Evolutionary conservation across 129 eudicot species (phyloP).

Genomic region (Calendula officinalis): DNA sequence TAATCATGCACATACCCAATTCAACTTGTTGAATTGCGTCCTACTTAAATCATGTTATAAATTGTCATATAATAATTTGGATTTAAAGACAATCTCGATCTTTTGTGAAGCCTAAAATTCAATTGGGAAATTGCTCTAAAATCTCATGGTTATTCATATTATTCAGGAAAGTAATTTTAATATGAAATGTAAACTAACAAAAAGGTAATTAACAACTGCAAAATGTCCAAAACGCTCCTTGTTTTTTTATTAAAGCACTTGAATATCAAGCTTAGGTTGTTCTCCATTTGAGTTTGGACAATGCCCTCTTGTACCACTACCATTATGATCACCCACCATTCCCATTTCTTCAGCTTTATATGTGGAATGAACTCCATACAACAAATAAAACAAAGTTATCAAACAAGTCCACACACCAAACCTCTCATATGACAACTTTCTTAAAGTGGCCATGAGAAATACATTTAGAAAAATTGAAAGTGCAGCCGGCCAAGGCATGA

Average conservation of each 20-base stretch:
- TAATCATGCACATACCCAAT: too few relatives aligned
- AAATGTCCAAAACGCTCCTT: neutral
- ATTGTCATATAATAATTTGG: too few relatives aligned
- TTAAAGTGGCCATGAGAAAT: constrained; percentile 64
- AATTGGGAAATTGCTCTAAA: neutral
- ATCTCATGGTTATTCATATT: neutral
- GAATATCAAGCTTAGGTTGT: constrained; percentile 51
- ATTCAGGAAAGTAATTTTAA: neutral
- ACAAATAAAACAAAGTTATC: constrained; percentile 55
- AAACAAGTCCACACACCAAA: constrained; percentile 76
- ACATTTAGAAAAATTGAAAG: constrained; percentile 63
- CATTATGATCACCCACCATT: constrained; percentile 14
- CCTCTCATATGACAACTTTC: constrained; percentile 50
- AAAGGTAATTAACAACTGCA: neutral
- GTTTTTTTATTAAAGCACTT: constrained; percentile 31
- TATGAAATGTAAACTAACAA: neutral
- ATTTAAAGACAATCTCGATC: too few relatives aligned
- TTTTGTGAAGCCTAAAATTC: too few relatives aligned
- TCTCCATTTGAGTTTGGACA: constrained; percentile 33
- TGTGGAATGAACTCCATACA: constrained; percentile 80
- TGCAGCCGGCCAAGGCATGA: constrained; percentile 86
- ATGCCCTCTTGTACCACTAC: constrained; percentile 21
- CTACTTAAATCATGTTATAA: too few relatives aligned
- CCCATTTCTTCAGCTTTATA: constrained; percentile 57
- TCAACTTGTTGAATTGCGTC: too few relatives aligned